Evolutionary conservation across 2,329 filamentous ascomycete species (phyloP), one percentile per base, ranked within the genome.

Genomic region (Aspergillus felis): DNA sequence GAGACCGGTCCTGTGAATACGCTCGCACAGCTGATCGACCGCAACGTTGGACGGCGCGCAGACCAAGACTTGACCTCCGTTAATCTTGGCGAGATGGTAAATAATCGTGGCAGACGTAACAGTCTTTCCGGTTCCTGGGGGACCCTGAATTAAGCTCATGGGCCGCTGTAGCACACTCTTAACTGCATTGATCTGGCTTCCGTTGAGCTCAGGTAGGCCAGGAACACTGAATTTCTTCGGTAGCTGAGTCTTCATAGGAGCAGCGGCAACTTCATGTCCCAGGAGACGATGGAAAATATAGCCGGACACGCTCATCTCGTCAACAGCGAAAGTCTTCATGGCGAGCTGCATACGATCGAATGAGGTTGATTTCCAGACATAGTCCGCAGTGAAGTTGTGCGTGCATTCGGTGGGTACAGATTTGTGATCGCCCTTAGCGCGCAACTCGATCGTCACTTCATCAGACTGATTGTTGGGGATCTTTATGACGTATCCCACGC

Each of bases 391-490:
- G 77, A 99, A 99, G 75, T 97, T 96, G 77, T 96, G 91, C 0
- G 93, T 96, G 75, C 93, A 94, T 69, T 99, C 93, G 0, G 91
- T 96, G 0, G 94, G 94, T 1, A 97, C 91, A 28, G 89, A 91
- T 76, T 97, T 97, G 78, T 97, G 92, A 71, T 96, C 96, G 60
- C 91, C 92, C 61, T 94, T 93, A 68, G 94, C 91, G 65, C 94
- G 90, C 71, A 99, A 79, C 74, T 99, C 94, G 63, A 99, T 89
- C 9, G 90, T 95, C 53, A 99, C 94, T 73, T 99, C 93, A 69
- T 99, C 94, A 14, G 92, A 97, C 78, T 96, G 92, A 76, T 97
- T 97, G 82, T 99, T 97, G 24, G 94, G 95, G 59, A 99, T 97
- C 79, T 99, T 99, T 79, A 97, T 92, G 60, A 99, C 94, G 75